phyloP scores from a whole-genome alignment of 257 asterid species.

The Salvia rosmarinus region DNA sequence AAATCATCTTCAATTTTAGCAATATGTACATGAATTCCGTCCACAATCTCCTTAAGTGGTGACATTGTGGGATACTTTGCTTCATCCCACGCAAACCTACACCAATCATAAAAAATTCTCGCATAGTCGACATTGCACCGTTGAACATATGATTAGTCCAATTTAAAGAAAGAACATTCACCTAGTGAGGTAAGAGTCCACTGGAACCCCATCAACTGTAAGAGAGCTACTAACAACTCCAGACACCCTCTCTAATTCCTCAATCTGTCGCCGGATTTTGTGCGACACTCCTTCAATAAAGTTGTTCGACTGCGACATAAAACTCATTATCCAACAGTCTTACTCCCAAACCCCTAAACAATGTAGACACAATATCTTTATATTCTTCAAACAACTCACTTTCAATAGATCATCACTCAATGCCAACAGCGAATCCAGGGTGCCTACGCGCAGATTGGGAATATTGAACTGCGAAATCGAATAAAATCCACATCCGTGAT shows the following conservation, averaged over 20 bases:
- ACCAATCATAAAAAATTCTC: constrained; percentile 21
- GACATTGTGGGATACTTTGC: constrained; percentile 90
- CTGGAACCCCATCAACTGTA: constrained; percentile 95
- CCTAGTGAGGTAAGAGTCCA: constrained; percentile 92
- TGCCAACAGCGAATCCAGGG: constrained; percentile 79
- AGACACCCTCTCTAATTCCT: constrained; percentile 84
- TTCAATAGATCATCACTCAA: constrained; percentile 84
- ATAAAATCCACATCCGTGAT: constrained; percentile 19
- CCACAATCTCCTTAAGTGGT: constrained; percentile 77
- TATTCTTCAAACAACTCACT: constrained; percentile 42
- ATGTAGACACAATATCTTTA: constrained; percentile 23
- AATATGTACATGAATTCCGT: constrained; percentile 77
- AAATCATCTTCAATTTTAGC: constrained; percentile 93
- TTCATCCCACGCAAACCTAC: constrained; percentile 90
- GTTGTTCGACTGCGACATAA: constrained; percentile 64
- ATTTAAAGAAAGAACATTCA: constrained; percentile 26
- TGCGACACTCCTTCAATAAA: constrained; percentile 88
- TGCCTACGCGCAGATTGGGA: constrained; percentile 93
- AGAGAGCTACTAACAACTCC: constrained; percentile 79
- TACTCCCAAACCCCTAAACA: constrained; percentile 7
- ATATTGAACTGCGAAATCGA: constrained; percentile 69
- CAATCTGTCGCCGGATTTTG: constrained; percentile 85
- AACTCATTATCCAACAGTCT: not conserved
- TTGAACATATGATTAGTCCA: constrained; percentile 1
- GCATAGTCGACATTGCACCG: not conserved